These are phyloP conservation scores for Wallacemonas sp. DNA, from an alignment of 208 protist species.

Conservation along the genomic window DNA sequence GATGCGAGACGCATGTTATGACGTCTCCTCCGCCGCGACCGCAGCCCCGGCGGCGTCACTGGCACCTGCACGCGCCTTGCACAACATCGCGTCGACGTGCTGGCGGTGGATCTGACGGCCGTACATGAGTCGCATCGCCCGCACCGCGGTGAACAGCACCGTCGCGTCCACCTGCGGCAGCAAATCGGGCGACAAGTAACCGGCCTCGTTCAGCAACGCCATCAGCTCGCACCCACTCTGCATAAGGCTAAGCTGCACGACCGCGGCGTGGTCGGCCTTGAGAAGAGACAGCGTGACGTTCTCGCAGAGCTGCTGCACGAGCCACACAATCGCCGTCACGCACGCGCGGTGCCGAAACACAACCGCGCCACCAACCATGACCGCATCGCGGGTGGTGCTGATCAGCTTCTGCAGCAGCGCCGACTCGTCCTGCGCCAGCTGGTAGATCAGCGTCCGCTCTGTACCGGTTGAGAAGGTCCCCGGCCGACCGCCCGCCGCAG, in stretches of 20 bases:
- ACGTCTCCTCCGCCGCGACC: too few relatives aligned
- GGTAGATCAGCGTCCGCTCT: conserved; percentile 56
- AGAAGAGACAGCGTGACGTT: conserved; percentile 53
- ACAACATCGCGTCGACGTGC: conserved; percentile 36
- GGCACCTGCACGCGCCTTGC: conserved; percentile 1
- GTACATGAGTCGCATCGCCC: conserved; percentile 57
- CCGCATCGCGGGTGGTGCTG: conserved; percentile 27
- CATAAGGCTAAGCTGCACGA: conserved; percentile 35
- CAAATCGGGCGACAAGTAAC: conserved; percentile 51
- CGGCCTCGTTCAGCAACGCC: conserved; percentile 53
- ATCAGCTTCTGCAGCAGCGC: conserved; percentile 41
- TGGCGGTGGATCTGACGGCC: conserved; percentile 49
- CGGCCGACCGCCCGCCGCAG: background rate
- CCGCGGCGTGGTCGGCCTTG: conserved; percentile 20
- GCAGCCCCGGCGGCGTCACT: background rate
- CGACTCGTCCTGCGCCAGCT: conserved; percentile 64
- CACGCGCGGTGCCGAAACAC: conserved; percentile 48
- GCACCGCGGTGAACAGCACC: conserved; percentile 54
- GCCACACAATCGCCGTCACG: conserved; percentile 46
- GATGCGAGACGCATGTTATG: too few relatives aligned
- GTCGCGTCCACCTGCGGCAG: conserved; percentile 44
- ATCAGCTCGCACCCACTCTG: conserved; percentile 59
- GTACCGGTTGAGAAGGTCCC: conserved; percentile 1
- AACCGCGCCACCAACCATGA: conserved; percentile 50
- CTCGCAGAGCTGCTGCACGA: conserved; percentile 56